Evolutionary conservation across 2,329 filamentous ascomycete species (phyloP).

Genomic region (Graphiopsis chlorocephala): DNA sequence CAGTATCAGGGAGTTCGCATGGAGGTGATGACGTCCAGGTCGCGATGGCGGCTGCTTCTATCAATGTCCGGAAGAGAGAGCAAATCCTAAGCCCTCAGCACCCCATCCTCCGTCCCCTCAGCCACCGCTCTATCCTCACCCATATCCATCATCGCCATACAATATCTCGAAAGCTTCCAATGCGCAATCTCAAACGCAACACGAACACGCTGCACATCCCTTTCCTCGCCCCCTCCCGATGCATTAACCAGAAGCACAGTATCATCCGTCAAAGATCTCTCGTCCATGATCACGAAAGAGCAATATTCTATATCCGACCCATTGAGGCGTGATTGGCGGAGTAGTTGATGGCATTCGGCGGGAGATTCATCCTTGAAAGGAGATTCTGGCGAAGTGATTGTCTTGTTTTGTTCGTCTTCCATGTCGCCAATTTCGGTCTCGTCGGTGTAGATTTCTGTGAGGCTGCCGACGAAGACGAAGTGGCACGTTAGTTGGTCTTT

Average conservation of each 20-base stretch:
- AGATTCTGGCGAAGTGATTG: neutral
- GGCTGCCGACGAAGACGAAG: slow-evolving; percentile 8
- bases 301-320: neutral
- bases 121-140: neutral
- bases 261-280: neutral
- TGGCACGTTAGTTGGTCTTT: neutral
- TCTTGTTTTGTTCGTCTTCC: neutral
- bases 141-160: neutral
- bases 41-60: too few relatives aligned
- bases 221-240: neutral
- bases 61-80: too few relatives aligned
- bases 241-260: neutral
- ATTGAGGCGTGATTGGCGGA: neutral
- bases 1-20: neutral
- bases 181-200: neutral
- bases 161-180: neutral
- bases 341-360: neutral
- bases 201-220: neutral
- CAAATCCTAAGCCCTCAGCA: neutral
- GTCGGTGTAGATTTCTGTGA: neutral
- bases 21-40: neutral
- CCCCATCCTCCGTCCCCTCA: neutral
- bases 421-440: neutral
- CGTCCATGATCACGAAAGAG: neutral
- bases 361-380: neutral